These are phyloP conservation scores for Phaeomoniella chlamydospora DNA, from an alignment of 2,329 filamentous ascomycete species.

Conservation along the genomic window DNA sequence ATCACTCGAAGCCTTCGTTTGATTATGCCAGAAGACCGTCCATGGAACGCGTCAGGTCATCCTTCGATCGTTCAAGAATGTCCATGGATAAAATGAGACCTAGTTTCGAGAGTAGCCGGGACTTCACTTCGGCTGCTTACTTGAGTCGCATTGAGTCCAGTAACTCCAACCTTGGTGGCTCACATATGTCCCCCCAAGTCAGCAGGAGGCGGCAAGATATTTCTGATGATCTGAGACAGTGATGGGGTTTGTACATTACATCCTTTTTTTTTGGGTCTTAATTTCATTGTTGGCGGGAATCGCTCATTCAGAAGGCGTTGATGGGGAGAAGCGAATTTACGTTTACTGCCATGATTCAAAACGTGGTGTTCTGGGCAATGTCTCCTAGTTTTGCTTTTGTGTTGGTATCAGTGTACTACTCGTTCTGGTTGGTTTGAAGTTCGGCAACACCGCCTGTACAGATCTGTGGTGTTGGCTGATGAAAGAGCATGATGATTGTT, in stretches of 20 bases:
- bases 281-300: no score
- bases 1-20: constrained; percentile 46
- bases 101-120: constrained; percentile 75
- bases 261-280: constrained; percentile 10
- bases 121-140: constrained; percentile 83
- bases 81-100: constrained; percentile 76
- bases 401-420: no score
- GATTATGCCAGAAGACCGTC: constrained; percentile 32
- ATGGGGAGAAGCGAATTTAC: no score
- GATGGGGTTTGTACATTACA: constrained; percentile 10
- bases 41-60: constrained; percentile 58
- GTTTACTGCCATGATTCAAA: no score
- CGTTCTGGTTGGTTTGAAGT: no score
- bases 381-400: no score
- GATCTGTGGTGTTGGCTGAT: neutral
- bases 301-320: no score
- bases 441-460: no score
- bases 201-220: constrained; percentile 6
- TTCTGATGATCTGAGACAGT: constrained; percentile 3
- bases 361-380: no score
- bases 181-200: constrained; percentile 6
- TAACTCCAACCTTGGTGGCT: constrained; percentile 29
- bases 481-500: neutral
- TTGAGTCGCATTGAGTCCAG: constrained; percentile 70
- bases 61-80: constrained; percentile 73